A percentile compares a stretch with the other conserved stretches of the same genome.
These are phyloP conservation scores for Dipodascopsis uninucleata DNA, from an alignment of 805 yeast genomes.

Conservation along the genomic window DNA sequence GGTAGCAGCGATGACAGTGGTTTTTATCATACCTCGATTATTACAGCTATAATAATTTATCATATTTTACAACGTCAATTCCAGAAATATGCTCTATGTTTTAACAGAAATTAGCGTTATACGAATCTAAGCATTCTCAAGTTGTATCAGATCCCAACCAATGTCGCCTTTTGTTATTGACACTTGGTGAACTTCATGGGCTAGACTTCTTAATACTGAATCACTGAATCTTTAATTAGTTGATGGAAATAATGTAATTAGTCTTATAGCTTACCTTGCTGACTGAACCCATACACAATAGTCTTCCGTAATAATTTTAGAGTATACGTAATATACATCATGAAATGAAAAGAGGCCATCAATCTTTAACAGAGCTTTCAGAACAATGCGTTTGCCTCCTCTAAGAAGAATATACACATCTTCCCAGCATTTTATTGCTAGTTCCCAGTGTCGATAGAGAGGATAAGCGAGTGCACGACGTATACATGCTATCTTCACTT, in stretches of 20 bases:
- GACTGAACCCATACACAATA: constrained; percentile 65
- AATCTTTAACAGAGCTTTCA: constrained; percentile 55
- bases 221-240: constrained; percentile 39
- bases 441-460: constrained; percentile 63
- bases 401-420: constrained; percentile 64
- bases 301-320: constrained; percentile 72
- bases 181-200: constrained; percentile 53
- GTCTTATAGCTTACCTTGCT: constrained; percentile 37
- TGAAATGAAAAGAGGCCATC: constrained; percentile 77
- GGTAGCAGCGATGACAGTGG: too few species aligned
- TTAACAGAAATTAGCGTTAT: not conserved
- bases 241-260: too few species aligned
- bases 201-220: constrained; percentile 54
- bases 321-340: constrained; percentile 80
- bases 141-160: constrained; percentile 29
- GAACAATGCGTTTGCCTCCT: constrained; percentile 64
- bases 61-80: not conserved
- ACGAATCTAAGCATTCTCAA: too few species aligned
- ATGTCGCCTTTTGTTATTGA: constrained; percentile 28
- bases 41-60: not conserved
- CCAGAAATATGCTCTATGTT: not conserved
- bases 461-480: constrained; percentile 79
- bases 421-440: constrained; percentile 63
- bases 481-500: constrained; percentile 56
- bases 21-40: too few species aligned